Base-by-base conservation (phyloP, 345 rosid species). In the Aquilaria sinensis region DNA sequence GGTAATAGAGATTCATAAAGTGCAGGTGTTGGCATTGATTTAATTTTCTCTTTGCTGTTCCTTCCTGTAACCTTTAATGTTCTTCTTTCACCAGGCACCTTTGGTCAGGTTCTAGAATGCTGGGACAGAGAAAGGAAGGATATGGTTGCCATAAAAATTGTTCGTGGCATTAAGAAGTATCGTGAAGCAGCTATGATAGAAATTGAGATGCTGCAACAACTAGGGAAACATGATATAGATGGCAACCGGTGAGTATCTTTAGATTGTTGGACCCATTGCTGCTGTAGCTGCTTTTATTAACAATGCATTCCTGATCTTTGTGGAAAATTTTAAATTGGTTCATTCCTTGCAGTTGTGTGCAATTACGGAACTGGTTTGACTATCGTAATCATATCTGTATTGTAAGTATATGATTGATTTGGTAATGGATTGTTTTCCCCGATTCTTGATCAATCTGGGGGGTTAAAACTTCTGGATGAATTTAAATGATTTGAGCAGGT, bases 321-420 rank as follows among this genome's bases (percentile, higher is more conserved):
- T 69, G 57, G 72, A 78, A 37, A 65, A 78, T 70, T 89, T 90
- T 88, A 76, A 88, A 86, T 83, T 74, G 80, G 81, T 88, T 83
- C 81, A 80, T 85, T 90, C 92, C 77, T 90, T 90, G 97, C 96
- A 90, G 97, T 90, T 90, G 93, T 88, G 97, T 90, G 67, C 96
- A 90, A 83, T 76, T 90, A 84, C 81, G 91, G 91, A 85, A 88
- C 96, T 90, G 97, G 97, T 90, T 90, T 85, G 97, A 87, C 96
- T 85, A 87, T 90, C 97, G 96, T 85, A 90, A 90, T 88, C 97
- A 90, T 90, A 88, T 90, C 62, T 90, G 97, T 90, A 90, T 90
- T 81, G 97, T 90, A 90, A 90, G 97, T 90, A 77, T 71, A 72
- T 82, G 64, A 76, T 70, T 82, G 72, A 74, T 74, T 80, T 76